Evolutionary conservation across 2,329 filamentous ascomycete genomes (phyloP).

Genomic region (Sporothrix sp.): DNA sequence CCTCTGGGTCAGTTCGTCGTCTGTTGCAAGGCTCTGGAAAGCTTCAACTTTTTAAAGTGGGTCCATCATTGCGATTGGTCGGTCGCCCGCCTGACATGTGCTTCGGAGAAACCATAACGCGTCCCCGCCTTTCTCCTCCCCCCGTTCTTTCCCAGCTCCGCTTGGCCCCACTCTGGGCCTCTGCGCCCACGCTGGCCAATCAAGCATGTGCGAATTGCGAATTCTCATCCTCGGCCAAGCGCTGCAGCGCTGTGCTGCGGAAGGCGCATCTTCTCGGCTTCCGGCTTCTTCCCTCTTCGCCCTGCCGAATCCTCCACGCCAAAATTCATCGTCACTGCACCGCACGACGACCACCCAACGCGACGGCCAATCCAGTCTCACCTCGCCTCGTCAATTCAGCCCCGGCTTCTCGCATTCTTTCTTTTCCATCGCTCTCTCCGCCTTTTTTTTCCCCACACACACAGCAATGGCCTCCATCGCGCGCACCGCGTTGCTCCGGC

Average conservation of each 20-base stretch:
- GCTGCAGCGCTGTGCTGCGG: not conserved
- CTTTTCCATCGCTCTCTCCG: not conserved
- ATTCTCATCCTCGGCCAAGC: conserved; percentile 18
- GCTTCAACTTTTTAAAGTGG: conserved; percentile 11
- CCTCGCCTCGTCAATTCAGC: conserved; percentile 7
- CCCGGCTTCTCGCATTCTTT: not conserved
- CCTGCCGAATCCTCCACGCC: no score
- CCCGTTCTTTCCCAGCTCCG: not conserved
- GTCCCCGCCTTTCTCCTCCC: conserved; percentile 6
- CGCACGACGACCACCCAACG: not conserved
- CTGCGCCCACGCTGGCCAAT: conserved; percentile 15
- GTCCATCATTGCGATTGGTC: not conserved
- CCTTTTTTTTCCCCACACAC: not conserved
- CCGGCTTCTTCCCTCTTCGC: conserved; percentile 15
- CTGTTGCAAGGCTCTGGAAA: no score
- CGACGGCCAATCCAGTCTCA: conserved; percentile 17
- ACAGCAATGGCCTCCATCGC: conserved; percentile 46
- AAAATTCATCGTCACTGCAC: conserved; percentile 5
- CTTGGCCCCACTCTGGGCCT: not conserved
- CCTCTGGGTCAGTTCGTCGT: not conserved
- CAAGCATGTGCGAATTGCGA: conserved; percentile 18
- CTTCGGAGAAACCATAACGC: conserved; percentile 13
- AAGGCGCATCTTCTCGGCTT: conserved; percentile 8
- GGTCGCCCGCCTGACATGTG: not conserved
- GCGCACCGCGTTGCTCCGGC: conserved; percentile 46